phyloP scores from a whole-genome alignment of 768 basidiomycete species.

The Boletus pseudopeckii region DNA sequence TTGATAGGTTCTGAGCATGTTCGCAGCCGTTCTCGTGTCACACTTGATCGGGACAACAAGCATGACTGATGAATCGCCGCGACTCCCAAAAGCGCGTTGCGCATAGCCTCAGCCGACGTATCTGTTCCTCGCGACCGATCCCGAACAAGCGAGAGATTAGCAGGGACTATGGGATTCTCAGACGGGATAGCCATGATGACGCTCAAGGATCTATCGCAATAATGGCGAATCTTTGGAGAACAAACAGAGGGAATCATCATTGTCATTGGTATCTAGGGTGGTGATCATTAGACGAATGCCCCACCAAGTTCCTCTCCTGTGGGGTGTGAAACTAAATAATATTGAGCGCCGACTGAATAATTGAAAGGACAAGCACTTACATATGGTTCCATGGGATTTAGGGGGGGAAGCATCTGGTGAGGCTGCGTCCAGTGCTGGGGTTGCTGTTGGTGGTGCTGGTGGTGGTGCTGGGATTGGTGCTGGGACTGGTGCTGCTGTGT shows the following conservation, averaged over 20 bases:
- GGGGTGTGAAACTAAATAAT: conserved; percentile 26
- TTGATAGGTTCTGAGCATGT: conserved; percentile 35
- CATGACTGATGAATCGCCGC: conserved; percentile 44
- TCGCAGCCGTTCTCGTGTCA: conserved; percentile 17
- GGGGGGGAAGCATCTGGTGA: conserved; percentile 38
- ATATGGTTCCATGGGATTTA: conserved; percentile 60
- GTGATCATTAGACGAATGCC: conserved; percentile 46
- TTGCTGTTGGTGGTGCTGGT: conserved; percentile 24
- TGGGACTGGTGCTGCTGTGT: conserved; percentile 39
- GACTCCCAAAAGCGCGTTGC: conserved; percentile 37
- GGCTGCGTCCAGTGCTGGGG: conserved; percentile 53
- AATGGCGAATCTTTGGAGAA: conserved; percentile 38
- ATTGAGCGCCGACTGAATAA: conserved; percentile 10
- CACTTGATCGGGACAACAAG: conserved; percentile 35
- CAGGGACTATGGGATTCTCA: conserved; percentile 42
- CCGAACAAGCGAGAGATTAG: conserved; percentile 41
- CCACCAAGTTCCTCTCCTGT: conserved; percentile 50
- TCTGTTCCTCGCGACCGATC: conserved; percentile 37
- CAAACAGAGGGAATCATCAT: conserved; percentile 28
- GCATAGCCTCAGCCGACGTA: conserved; percentile 38
- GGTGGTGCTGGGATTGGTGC: conserved; percentile 30
- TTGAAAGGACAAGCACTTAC: conserved; percentile 40
- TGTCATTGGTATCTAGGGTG: conserved; percentile 51
- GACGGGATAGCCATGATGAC: conserved; percentile 45
- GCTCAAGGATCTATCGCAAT: conserved; percentile 44